Evolutionary conservation across 23 red algal genomes (phyloP), one percentile per base, ranked within the genome.

Genomic region (Gracilaria domingensis): DNA sequence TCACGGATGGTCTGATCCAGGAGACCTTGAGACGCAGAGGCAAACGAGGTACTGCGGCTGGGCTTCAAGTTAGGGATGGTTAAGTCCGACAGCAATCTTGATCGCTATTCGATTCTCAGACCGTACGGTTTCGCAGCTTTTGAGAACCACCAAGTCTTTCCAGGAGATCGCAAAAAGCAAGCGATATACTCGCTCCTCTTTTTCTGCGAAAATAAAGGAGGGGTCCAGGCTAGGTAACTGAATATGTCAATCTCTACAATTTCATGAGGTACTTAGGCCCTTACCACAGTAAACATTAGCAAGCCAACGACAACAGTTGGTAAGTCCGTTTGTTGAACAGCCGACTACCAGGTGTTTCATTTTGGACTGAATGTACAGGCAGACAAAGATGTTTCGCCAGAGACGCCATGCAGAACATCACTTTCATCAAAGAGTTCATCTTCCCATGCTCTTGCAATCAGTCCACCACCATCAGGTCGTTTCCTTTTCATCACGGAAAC

Each of bases 71-170:
- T 69, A 0, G 82, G 74, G 11, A 72, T 53, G 13, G 81, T 67
- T 29, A 94, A 38, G 49, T 86, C 82, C 30, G 82, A 76, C 28
- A 94, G 38, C 18, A 94, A 51, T 47, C 82, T 67, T 23, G 53
- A 26, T 23, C 91, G 66, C 82, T n/a, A 87, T 55, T 9, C 18
- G 32, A 29, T 29, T 21, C 26, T 79, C 83, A 0, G 0, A 16
- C 40, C n/a, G 21, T 60, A 30, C 75, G 24, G 62, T 72, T 54
- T 74, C 83, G 55, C 64, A 58, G 21, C 54, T 28, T 53, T 74
- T 80, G 12, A 94, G 66, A n/a, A 29, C 91, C 91, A 9, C 91
- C 91, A 28, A 94, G 21, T 29, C 66, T 87, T 28, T 78, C 91
- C 20, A 94, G 59, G 8, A 94, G 58, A 57, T 70, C 0, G 91